Base-by-base conservation (phyloP, 306 rosid species). In the Castanea mollissima region DNA sequence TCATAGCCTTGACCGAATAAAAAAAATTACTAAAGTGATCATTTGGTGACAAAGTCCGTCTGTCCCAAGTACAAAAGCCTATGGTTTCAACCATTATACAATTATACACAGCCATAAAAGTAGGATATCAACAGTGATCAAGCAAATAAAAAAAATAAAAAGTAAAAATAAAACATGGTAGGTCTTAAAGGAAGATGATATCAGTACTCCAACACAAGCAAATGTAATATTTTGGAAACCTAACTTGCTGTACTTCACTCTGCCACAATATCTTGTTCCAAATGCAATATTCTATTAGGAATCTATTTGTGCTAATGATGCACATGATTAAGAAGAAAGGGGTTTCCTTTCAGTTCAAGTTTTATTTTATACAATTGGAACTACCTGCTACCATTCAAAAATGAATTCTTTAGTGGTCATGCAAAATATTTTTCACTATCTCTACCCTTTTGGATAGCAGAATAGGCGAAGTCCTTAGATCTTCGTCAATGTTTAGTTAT, bases 41-140 rank as follows among this genome's bases (percentile, higher is more conserved):
- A 70, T 77, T 69, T 18, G 10, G 58, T 34, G 74, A 80, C 81
- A 74, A 81, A 73, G 31, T 76, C 83, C 32, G 80, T 83, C 70
- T 63, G 76, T 71, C 46, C 62, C 71, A 78, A 78, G 86, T 87
- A 81, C 84, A 80, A 73, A 79, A 69, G 82, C 80, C 75, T 44
- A 65, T 68, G 55, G 57, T 15, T 49, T 70, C 57, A 55, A 76
- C 56, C 71, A 79, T 73, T 86, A 76, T 74, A 75, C 21, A 74
- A 74, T n/a, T 44, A 79, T 59, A 69, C 27, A 71, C 75, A 79
- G 75, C 81, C 83, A 84, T 85, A 81, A 86, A 91, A 87, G 90
- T 78, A 76, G 81, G 76, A 65, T 81, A 15, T 62, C 63, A 74
- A 64, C 69, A 51, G 63, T 49, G 62, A 75, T 19, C 52, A 67